Evolutionary conservation across 1,284 basidiomycete species (phyloP), one percentile per base, ranked within the genome.

Genomic region (Psilocybe mexicana): DNA sequence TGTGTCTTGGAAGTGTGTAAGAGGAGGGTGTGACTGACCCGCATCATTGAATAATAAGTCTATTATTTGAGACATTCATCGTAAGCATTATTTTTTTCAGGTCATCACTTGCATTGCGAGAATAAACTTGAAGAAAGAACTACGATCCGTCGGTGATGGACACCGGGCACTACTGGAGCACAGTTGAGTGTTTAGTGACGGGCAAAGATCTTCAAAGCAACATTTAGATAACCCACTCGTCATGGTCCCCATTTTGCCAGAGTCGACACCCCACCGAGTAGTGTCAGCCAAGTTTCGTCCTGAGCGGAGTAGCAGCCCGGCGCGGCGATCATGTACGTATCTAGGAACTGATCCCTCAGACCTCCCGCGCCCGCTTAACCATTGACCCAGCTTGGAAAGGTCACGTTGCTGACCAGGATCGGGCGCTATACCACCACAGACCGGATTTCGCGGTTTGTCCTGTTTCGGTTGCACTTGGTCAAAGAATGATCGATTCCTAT

Each of bases 51-150:
- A 18, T 24, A 51, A 3, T 25, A 40, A 28, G 52, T 45, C 40
- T 45, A 42, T n/a, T 28, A 53, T 53, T 33, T 53, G 43, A 53
- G 57, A 53, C 52, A 46, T 54, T 40, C 43, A 35, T 35, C 36
- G 18, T 42, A 23, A 10, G 36, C 40, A 18, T 4, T 28, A 36
- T 40, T 40, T 23, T 51, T 8, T 33, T 8, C 30, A 33, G 30
- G 8, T 33, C 30, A 33, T 33, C 30, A 8, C 30, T 33, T 33
- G 30, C 18, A 18, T 18, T 18, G 18, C 18, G 18, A 18, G 18
- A 18, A 18, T 18, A 18, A 18, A 18, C 18, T 18, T 18, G 18
- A 18, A 18, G 18, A 18, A 18, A 18, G 18, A 18, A 18, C 18
- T 18, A 18, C 18, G 18, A 18, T 18, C 18, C 18, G 18, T 18